phyloP scores from a whole-genome alignment of 2,329 filamentous ascomycete genomes.

The Neonectria sp. region DNA sequence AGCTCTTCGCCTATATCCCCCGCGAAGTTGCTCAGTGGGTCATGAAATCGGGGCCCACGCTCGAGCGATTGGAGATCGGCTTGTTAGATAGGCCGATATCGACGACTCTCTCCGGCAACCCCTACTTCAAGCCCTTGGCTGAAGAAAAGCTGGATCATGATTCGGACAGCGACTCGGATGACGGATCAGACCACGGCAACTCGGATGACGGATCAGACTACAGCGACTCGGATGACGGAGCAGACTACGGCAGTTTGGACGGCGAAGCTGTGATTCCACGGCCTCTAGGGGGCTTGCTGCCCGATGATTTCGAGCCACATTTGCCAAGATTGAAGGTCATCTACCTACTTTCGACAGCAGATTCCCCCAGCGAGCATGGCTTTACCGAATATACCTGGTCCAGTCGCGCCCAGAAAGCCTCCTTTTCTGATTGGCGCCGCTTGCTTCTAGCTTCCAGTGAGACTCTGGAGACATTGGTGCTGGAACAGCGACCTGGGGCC shows the following conservation, averaged over 20 bases:
- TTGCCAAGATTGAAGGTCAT: slow-evolving; percentile 20
- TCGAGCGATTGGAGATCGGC: slow-evolving; percentile 35
- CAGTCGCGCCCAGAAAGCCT: background rate
- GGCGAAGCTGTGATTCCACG: slow-evolving; percentile 16
- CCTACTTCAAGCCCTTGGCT: background rate
- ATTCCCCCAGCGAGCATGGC: background rate
- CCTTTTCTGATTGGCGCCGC: slow-evolving; percentile 8
- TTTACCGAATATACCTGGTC: slow-evolving; percentile 31
- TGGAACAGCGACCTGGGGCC: slow-evolving; percentile 33
- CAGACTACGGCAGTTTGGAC: background rate
- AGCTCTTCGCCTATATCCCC: slow-evolving; percentile 33
- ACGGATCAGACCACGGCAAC: background rate
- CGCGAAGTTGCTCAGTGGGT: slow-evolving; percentile 15
- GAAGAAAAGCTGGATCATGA: background rate
- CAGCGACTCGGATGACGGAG: background rate
- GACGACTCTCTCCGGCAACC: rapidly evolving
- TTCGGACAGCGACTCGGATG: background rate
- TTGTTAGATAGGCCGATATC: slow-evolving; percentile 28
- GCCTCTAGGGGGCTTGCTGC: slow-evolving; percentile 23
- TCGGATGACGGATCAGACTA: background rate
- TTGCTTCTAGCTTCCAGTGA: slow-evolving; percentile 11
- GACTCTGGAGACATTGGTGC: slow-evolving; percentile 27
- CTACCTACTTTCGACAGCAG: slow-evolving; percentile 19
- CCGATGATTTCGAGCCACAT: rapidly evolving
- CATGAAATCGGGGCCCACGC: slow-evolving; percentile 1